phyloP scores from a whole-genome alignment of 192 early-diverging fungal species.

The Backusella tuberculispora region DNA sequence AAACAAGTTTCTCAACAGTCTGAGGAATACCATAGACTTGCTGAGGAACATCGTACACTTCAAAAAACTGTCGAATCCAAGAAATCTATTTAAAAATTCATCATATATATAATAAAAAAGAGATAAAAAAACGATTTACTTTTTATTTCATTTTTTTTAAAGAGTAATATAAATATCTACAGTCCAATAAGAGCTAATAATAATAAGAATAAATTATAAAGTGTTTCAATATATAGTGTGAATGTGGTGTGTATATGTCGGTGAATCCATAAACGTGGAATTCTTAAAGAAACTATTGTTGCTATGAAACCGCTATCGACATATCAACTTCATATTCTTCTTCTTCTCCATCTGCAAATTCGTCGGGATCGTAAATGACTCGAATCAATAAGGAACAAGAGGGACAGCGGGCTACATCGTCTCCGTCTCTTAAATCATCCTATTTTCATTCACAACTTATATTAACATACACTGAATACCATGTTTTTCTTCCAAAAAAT shows the following conservation, averaged over 20 bases:
- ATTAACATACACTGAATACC: neutral
- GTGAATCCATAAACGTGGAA: neutral
- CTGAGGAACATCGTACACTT: constrained; percentile 31
- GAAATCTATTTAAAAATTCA: neutral
- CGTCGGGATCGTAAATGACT: constrained; percentile 88
- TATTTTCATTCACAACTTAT: constrained; percentile 20
- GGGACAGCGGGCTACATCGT: constrained; percentile 89
- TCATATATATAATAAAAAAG: neutral
- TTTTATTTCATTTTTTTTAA: constrained; percentile 11
- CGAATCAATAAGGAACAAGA: constrained; percentile 90
- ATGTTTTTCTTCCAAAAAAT: no score
- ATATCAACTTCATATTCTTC: constrained; percentile 48
- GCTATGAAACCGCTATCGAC: constrained; percentile 36
- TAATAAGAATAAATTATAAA: neutral
- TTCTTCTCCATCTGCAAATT: constrained; percentile 59
- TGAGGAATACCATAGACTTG: constrained; percentile 33
- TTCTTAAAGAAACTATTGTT: neutral
- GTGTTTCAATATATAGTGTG: no score
- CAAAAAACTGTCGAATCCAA: constrained; percentile 3
- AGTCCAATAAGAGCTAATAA: neutral
- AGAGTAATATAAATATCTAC: constrained; percentile 12
- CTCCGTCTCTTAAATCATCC: constrained; percentile 80
- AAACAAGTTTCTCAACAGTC: constrained; percentile 31
- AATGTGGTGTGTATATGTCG: neutral
- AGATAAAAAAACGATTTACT: neutral